Evolutionary conservation across 371 early-diverging fungal species (phyloP), one percentile per base, ranked within the genome.

Genomic region (Syncephalastrum contaminatum): DNA sequence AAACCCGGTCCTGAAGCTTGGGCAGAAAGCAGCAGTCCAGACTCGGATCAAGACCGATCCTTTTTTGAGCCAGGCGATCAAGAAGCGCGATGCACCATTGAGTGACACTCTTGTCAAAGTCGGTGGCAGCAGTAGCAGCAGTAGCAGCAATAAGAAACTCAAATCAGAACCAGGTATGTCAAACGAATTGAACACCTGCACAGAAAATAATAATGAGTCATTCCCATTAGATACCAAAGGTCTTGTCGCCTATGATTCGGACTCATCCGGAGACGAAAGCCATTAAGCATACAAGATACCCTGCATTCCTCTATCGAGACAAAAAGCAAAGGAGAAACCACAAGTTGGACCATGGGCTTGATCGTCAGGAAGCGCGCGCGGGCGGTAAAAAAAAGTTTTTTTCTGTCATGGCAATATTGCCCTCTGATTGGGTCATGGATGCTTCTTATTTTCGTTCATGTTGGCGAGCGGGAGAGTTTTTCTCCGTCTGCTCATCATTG

Each of bases 31-130:
- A 3, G 51, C 53, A 7, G 45, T 69, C 12, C 72, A 70, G 8
- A 81, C 82, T 3, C 59, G 69, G 19, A 44, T 67, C 24, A 83
- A 83, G 58, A 70, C 61, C 12, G 83, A 83, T 60, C 83, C 83
- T 1, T 83, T 83, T 53, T 61, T 77, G 36, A 30, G 36, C 36
- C 36, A 30, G 36, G 12, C 36, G 36, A 3, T 10, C 43, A 48
- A 42, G 62, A 58, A 7, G 45, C 56, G 2, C 42, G 56, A 25
- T 53, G 63, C 7, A 58, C 60, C 43, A 24, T 20, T 21, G 20
- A 44, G 36, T 30, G 36, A 30, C 10, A 8, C 36, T 30, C 36
- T 30, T 12, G 36, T 30, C 36, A 30, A 30, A 30, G 10, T 30
- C 36, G 10, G 36, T 10, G 10, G 10, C 10, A 30, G 36, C 10